Evolutionary conservation across 1,284 basidiomycete species (phyloP).

Genomic region (Ustilago nuda): DNA sequence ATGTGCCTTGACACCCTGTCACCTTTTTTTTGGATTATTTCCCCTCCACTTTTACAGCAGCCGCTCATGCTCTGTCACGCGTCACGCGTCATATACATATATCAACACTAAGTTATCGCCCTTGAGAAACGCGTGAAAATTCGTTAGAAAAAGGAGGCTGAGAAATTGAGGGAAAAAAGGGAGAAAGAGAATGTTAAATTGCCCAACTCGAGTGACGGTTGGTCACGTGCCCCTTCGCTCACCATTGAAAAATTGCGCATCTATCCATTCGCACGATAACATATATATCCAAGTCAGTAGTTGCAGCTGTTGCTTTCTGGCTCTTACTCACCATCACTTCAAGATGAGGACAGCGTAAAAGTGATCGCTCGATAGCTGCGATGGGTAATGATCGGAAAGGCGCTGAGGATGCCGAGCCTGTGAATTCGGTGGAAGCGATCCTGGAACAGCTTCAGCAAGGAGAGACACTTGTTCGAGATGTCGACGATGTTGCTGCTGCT

Average conservation of each 20-base stretch:
- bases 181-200: no score
- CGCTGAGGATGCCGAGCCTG: not conserved
- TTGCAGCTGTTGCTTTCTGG: no score
- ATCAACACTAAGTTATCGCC: no score
- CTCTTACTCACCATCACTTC: not conserved
- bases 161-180: no score
- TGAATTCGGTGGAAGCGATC: not conserved
- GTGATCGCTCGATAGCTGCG: not conserved
- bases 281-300: no score
- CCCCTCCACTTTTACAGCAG: not conserved
- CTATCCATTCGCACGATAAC: no score
- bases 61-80: not conserved
- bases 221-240: no score
- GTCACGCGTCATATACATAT: not conserved
- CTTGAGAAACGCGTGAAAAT: no score
- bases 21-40: not conserved
- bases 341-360: not conserved
- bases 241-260: no score
- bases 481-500: constrained; percentile 7
- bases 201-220: no score
- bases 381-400: not conserved
- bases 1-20: not conserved
- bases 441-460: constrained; percentile 7
- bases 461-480: not conserved
- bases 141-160: no score